These are phyloP conservation scores for Acorus calamus DNA, from an alignment of 106 monocot species.

Conservation along the genomic window DNA sequence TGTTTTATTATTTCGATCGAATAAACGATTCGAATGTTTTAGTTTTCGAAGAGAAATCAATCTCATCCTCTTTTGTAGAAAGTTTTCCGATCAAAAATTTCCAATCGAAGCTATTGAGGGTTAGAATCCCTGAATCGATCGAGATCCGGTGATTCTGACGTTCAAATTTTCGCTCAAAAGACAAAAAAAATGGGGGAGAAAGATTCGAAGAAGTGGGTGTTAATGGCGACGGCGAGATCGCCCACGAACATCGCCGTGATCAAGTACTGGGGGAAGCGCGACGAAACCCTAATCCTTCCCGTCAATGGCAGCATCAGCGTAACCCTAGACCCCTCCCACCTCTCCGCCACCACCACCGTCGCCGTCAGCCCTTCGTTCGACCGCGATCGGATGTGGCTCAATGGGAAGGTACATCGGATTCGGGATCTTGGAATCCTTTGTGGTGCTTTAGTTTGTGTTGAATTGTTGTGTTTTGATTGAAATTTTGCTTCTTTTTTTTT, in stretches of 20 bases:
- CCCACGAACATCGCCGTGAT: constrained; percentile 99
- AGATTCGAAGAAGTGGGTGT: constrained; percentile 37
- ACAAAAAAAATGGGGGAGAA: constrained; percentile 11
- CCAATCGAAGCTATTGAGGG: no score
- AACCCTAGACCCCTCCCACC: constrained; percentile 80
- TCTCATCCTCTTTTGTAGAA: no score
- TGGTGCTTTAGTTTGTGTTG: background rate
- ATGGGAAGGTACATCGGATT: constrained; percentile 49
- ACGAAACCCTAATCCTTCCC: constrained; percentile 84
- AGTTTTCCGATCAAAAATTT: no score
- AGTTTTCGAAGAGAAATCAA: no score
- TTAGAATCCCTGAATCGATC: no score
- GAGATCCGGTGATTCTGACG: no score
- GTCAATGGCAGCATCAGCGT: constrained; percentile 93
- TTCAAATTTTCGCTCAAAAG: no score
- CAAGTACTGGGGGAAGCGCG: constrained; percentile 99
- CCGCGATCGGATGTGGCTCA: constrained; percentile 92
- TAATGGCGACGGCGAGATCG: constrained; percentile 74
- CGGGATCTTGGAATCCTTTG: background rate
- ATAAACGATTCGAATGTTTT: no score
- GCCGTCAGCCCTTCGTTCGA: constrained; percentile 82
- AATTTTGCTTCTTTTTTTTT: constrained; percentile 1
- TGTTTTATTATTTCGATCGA: no score
- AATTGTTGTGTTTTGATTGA: background rate
- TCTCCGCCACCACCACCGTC: constrained; percentile 91